Conservation (phyloP, 306 rosid genomes). For the Ammopiptanthus mongolicus region DNA sequence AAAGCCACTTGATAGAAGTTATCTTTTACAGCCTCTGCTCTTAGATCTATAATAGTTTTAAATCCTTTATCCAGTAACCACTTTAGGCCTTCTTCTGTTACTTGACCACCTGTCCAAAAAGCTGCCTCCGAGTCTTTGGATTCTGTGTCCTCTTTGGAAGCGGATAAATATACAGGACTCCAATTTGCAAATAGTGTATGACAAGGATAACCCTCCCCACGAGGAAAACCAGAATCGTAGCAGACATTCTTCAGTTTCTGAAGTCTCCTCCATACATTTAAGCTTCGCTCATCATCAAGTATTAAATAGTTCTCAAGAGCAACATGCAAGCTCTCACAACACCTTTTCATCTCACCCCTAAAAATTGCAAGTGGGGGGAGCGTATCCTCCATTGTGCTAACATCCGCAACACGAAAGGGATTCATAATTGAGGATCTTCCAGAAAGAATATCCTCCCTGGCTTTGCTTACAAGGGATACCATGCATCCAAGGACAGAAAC, state of each 20-base stretch:
- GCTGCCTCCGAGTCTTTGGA: slow-evolving; percentile 50
- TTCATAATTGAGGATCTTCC: slow-evolving; percentile 71
- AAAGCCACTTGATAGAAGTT: slow-evolving; percentile 54
- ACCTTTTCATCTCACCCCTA: slow-evolving; percentile 94
- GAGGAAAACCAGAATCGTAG: slow-evolving; percentile 85
- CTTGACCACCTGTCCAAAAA: slow-evolving; percentile 95
- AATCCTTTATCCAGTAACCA: slow-evolving; percentile 77
- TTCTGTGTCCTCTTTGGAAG: slow-evolving; percentile 46
- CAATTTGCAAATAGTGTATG: slow-evolving; percentile 79
- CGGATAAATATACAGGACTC: slow-evolving; percentile 59
- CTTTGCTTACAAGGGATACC: slow-evolving; percentile 75
- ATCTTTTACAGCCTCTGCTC: slow-evolving; percentile 79
- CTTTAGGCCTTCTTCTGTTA: slow-evolving; percentile 89
- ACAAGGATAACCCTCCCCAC: slow-evolving; percentile 66
- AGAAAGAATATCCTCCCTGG: slow-evolving; percentile 78
- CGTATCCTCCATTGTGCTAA: slow-evolving; percentile 48
- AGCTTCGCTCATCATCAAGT: slow-evolving; percentile 62
- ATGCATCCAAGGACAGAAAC: slow-evolving; percentile 94
- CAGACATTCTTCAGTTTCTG: slow-evolving; percentile 93
- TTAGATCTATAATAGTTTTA: slow-evolving; percentile 78
- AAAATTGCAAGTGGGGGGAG: slow-evolving; percentile 84
- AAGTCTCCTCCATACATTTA: slow-evolving; percentile 84
- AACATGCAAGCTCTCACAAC: slow-evolving; percentile 91
- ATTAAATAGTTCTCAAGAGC: slow-evolving; percentile 78
- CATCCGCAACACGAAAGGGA: slow-evolving; percentile 40